Evolutionary conservation across 176 grass and related monocot species (phyloP).

Genomic region (Triticum monococcum): DNA sequence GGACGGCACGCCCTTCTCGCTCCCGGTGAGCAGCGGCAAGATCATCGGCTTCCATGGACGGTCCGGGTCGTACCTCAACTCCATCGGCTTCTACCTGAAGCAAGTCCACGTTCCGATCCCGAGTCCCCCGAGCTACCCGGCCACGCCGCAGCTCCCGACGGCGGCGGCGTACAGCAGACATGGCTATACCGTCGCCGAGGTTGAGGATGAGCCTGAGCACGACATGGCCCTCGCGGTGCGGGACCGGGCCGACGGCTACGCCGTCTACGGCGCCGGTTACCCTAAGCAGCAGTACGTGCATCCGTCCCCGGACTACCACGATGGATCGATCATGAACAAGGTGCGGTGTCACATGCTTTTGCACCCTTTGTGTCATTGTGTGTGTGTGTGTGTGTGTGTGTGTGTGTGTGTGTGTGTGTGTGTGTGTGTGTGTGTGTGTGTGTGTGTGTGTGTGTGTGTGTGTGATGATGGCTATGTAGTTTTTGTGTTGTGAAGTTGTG

Average conservation of each 20-base stretch:
- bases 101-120: constrained; percentile 47
- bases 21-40: constrained; percentile 50
- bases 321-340: constrained; percentile 38
- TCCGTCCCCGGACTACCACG: constrained; percentile 22
- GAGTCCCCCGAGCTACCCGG: constrained; percentile 40
- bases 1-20: constrained; percentile 60
- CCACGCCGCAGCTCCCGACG: constrained; percentile 25
- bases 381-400: neutral
- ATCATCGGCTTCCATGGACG: constrained; percentile 67
- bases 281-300: constrained; percentile 46
- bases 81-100: constrained; percentile 63
- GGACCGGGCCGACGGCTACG: constrained; percentile 50
- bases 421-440: neutral
- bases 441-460: neutral
- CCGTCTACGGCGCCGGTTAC: constrained; percentile 41
- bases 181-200: neutral
- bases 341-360: constrained; percentile 36
- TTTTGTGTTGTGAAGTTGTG: neutral
- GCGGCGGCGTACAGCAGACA: constrained; percentile 17
- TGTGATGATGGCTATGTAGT: neutral
- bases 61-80: constrained; percentile 68
- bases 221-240: constrained; percentile 54
- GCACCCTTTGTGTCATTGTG: neutral
- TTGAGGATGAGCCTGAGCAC: neutral
- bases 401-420: neutral